Evolutionary conservation across 208 protist genomes (phyloP).

Genomic region (Crithidia fasciculata): DNA sequence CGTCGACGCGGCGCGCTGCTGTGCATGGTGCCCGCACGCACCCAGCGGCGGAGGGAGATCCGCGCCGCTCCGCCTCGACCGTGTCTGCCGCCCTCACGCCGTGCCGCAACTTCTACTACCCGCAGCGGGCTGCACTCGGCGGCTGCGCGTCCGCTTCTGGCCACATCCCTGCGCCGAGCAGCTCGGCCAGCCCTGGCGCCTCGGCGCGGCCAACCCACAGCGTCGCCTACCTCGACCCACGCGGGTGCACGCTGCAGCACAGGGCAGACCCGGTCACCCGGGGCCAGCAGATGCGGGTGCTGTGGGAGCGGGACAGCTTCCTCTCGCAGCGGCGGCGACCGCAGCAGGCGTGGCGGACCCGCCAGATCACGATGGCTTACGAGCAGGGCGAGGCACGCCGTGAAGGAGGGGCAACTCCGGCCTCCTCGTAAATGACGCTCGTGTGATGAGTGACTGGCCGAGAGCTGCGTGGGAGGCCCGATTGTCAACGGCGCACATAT

Average conservation of each 20-base stretch:
- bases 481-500: too few species aligned
- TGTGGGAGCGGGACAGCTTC: slow-evolving; percentile 78
- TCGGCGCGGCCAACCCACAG: slow-evolving; percentile 36
- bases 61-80: not conserved
- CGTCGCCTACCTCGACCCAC: slow-evolving; percentile 55
- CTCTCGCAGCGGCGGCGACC: slow-evolving; percentile 47
- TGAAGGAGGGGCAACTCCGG: too few species aligned
- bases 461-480: too few species aligned
- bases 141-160: not conserved
- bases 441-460: too few species aligned
- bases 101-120: slow-evolving; percentile 17
- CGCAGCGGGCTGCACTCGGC: slow-evolving; percentile 2
- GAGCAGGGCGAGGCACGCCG: not conserved
- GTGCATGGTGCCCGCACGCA: not conserved
- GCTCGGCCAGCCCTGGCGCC: not conserved
- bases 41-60: too few species aligned
- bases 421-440: too few species aligned
- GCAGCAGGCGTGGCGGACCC: slow-evolving; percentile 28
- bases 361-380: slow-evolving; percentile 35
- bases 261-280: slow-evolving; percentile 71
- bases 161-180: too few species aligned
- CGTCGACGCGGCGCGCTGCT: not conserved
- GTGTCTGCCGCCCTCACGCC: not conserved
- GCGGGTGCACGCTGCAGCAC: slow-evolving; percentile 61
- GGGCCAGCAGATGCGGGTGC: slow-evolving; percentile 73